Evolutionary conservation across 169 alveolate species (phyloP).

Genomic region (Eimeria acervulina): DNA sequence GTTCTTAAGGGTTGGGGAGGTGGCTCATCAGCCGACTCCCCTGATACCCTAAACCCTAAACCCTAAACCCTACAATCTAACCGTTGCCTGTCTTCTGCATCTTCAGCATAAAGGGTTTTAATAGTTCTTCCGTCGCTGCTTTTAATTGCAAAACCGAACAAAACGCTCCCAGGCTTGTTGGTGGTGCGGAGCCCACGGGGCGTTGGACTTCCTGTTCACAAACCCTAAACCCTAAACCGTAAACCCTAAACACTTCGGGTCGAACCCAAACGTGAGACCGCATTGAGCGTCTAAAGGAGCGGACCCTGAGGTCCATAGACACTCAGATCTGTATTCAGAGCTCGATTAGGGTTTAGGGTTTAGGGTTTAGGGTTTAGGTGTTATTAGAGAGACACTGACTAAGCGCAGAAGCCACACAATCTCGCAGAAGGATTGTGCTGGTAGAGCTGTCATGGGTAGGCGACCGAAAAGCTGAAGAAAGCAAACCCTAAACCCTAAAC

Average conservation of each 20-base stretch:
- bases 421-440: constrained; percentile 21
- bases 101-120: constrained; percentile 24
- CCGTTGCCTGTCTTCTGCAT: neutral
- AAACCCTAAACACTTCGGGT: neutral
- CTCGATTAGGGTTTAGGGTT: neutral
- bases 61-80: neutral
- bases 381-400: constrained; percentile 1
- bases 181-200: neutral
- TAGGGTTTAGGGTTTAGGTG: neutral
- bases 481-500: neutral
- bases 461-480: neutral
- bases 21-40: too few relatives aligned
- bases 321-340: neutral
- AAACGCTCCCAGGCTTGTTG: constrained; percentile 17
- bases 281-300: neutral
- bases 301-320: neutral
- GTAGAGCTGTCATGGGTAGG: constrained; percentile 29
- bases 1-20: neutral
- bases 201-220: constrained; percentile 12
- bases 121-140: neutral
- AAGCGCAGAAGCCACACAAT: neutral
- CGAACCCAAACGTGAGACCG: neutral
- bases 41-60: neutral
- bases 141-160: constrained; percentile 10
- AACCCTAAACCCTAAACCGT: neutral